These are phyloP conservation scores for Galerina sulciceps DNA, from an alignment of 768 basidiomycete genomes.

Conservation along the genomic window DNA sequence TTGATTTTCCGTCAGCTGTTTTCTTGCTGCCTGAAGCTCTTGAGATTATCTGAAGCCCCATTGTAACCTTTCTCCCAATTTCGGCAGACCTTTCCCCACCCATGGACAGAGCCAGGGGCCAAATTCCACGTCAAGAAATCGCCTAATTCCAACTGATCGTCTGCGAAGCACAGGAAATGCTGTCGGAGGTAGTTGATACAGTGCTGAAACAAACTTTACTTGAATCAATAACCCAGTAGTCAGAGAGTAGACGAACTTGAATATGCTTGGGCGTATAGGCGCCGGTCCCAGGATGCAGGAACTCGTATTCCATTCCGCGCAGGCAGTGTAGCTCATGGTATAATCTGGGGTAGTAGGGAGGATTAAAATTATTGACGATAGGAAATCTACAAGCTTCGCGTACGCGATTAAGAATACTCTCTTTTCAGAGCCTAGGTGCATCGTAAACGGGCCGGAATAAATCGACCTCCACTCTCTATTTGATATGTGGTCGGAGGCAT, in stretches of 20 bases:
- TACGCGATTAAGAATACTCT: constrained; percentile 12
- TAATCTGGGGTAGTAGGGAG: not conserved
- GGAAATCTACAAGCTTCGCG: not conserved
- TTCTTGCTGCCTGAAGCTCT: not conserved
- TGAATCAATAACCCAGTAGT: not conserved
- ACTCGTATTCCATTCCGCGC: constrained; percentile 8
- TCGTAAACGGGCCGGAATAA: constrained; percentile 10
- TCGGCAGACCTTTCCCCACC: not conserved
- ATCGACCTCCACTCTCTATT: constrained; percentile 10
- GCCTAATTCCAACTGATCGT: not conserved
- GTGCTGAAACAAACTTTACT: not conserved
- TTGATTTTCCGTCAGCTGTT: not conserved
- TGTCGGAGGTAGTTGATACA: constrained; percentile 11
- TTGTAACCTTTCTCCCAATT: not conserved
- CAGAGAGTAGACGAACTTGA: not conserved
- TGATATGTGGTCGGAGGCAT: not conserved
- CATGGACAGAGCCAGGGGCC: not conserved
- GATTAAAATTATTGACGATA: not conserved
- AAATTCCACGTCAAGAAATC: constrained; percentile 1
- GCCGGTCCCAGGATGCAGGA: constrained; percentile 3
- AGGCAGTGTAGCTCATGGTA: constrained; percentile 12
- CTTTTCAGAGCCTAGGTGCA: constrained; percentile 3
- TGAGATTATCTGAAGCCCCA: not conserved
- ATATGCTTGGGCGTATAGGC: constrained; percentile 6
- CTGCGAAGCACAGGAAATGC: constrained; percentile 9